These are phyloP conservation scores for Aaosphaeria pasadenensis DNA, from an alignment of 2,329 filamentous ascomycete species.

Conservation along the genomic window DNA sequence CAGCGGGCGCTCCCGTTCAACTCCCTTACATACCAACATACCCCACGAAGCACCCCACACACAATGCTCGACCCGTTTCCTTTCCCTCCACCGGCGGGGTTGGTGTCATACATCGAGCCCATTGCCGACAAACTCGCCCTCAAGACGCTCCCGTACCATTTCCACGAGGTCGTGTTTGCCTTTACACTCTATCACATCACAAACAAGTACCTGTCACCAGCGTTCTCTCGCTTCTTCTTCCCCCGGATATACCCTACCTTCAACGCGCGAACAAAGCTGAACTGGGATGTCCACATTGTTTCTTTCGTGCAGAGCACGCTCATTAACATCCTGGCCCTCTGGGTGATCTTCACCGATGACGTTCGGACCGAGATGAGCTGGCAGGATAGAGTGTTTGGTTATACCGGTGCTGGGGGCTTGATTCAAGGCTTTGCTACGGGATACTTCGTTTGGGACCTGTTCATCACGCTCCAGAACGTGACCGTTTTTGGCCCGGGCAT, in stretches of 20 bases:
- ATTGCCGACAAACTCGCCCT: conserved; percentile 61
- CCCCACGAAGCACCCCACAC: not conserved
- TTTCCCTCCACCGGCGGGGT: conserved; percentile 55
- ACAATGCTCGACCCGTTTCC: conserved; percentile 73
- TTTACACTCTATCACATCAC: conserved; percentile 67
- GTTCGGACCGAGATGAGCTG: conserved; percentile 66
- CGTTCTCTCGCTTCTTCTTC: conserved; percentile 61
- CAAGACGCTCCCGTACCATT: conserved; percentile 68
- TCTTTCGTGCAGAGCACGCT: conserved; percentile 74
- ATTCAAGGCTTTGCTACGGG: conserved; percentile 74
- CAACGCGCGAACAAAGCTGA: conserved; percentile 63
- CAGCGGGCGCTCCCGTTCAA: conserved; percentile 1
- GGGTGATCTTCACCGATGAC: conserved; percentile 64
- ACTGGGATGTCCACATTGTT: conserved; percentile 84
- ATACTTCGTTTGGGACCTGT: conserved; percentile 82
- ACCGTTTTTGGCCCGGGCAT: conserved; percentile 73
- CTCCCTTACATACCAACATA: not conserved
- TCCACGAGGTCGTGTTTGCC: conserved; percentile 71
- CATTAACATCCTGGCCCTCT: conserved; percentile 71
- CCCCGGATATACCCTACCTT: conserved; percentile 62
- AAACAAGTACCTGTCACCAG: conserved; percentile 64
- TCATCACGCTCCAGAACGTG: conserved; percentile 65
- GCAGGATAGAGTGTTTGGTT: conserved; percentile 72
- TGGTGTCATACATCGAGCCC: conserved; percentile 58
- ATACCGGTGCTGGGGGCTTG: conserved; percentile 68